These are phyloP conservation scores for Coemansia sp. DNA, from an alignment of 192 early-diverging fungal species.

Conservation along the genomic window DNA sequence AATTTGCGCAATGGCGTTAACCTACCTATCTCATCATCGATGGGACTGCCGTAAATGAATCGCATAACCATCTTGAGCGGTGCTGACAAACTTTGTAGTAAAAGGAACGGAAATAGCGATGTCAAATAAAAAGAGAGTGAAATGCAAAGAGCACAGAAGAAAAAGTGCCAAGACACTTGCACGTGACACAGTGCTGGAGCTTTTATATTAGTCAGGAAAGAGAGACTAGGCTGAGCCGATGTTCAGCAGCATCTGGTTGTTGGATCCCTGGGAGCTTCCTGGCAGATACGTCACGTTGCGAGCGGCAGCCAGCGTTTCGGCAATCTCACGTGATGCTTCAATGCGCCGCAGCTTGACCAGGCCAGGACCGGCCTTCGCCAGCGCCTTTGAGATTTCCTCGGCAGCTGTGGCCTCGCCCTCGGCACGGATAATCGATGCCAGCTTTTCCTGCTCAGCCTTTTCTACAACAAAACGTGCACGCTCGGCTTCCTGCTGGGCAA, in stretches of 20 bases:
- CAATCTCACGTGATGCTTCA: conserved; percentile 96
- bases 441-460: conserved; percentile 97
- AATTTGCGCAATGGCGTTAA: background rate
- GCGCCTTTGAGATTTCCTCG: conserved; percentile 82
- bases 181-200: conserved; percentile 7
- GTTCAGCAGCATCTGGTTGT: conserved; percentile 76
- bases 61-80: conserved; percentile 42
- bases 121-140: background rate
- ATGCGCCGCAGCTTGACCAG: conserved; percentile 94
- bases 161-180: conserved; percentile 5
- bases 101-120: conserved; percentile 5
- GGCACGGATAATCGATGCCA: conserved; percentile 93
- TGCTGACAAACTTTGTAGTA: background rate
- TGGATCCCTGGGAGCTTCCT: conserved; percentile 50
- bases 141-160: background rate
- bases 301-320: conserved; percentile 74
- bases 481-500: conserved; percentile 99
- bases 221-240: conserved; percentile 50
- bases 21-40: conserved; percentile 55
- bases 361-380: conserved; percentile 89
- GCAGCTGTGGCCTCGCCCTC: conserved; percentile 96
- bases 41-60: conserved; percentile 49
- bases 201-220: background rate
- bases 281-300: conserved; percentile 93
- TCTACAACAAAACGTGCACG: conserved; percentile 98